Evolutionary conservation across 1,284 basidiomycete genomes (phyloP).

Genomic region (Paramarasmius palmivorus): DNA sequence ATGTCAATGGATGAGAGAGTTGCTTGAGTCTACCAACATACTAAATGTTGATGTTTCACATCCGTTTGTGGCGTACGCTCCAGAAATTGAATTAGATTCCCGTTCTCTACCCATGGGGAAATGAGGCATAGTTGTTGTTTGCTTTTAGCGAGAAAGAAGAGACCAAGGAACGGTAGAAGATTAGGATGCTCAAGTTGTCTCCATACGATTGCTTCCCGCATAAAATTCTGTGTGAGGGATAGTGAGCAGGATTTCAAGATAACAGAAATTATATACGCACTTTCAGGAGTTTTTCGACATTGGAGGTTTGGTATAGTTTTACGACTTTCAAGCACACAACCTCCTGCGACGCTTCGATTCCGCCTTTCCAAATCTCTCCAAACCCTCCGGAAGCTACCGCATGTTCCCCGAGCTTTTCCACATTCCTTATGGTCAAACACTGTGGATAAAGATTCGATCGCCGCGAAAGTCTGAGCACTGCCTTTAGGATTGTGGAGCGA

Average conservation of each 20-base stretch:
- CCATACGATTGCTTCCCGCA: too few relatives aligned
- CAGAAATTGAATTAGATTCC: constrained; percentile 31
- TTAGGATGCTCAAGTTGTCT: too few relatives aligned
- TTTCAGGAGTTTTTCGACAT: background rate
- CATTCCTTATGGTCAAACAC: constrained; percentile 5
- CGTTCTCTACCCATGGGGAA: constrained; percentile 35
- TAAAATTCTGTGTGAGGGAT: constrained; percentile 24
- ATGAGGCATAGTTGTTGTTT: too few relatives aligned
- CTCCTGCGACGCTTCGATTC: background rate
- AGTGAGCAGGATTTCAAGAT: background rate
- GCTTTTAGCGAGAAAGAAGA: too few relatives aligned
- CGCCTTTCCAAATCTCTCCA: constrained; percentile 9
- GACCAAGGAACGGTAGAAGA: too few relatives aligned
- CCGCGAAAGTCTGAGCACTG: constrained; percentile 3
- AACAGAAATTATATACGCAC: background rate
- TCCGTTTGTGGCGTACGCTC: constrained; percentile 8
- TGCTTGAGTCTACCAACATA: constrained; percentile 13
- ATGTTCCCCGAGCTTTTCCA: constrained; percentile 1
- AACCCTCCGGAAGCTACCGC: constrained; percentile 4
- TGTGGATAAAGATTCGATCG: constrained; percentile 1
- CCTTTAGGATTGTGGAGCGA: background rate
- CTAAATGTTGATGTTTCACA: constrained; percentile 23
- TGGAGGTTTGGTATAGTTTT: too few relatives aligned
- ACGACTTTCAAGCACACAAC: constrained; percentile 6
- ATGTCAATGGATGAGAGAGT: background rate